Percentiles rank a stretch among this genome's conserved stretches.
phyloP scores from a whole-genome alignment of 202 grass and related monocot genomes.

The Carex sylvatica region DNA sequence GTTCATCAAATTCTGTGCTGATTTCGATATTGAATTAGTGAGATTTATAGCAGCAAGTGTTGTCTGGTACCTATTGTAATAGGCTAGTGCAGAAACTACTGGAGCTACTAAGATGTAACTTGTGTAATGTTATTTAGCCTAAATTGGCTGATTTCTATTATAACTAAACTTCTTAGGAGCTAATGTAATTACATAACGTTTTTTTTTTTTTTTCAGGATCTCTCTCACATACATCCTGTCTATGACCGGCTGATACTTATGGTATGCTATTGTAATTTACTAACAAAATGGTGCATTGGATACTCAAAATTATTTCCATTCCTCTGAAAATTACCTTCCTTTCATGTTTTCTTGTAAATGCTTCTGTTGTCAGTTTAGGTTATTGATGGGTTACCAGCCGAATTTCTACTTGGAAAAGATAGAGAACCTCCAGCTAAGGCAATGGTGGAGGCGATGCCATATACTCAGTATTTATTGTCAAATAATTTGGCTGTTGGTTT shows the following conservation, averaged over 20 bases:
- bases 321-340: not conserved
- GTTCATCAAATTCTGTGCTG: too few relatives aligned
- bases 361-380: constrained; percentile 63
- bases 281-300: not conserved
- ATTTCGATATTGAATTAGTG: not conserved
- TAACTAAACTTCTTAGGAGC: not conserved
- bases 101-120: not conserved
- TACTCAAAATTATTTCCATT: not conserved
- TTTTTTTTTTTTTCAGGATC: constrained; percentile 42
- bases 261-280: constrained; percentile 44
- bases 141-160: not conserved
- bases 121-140: not conserved
- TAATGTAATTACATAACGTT: constrained; percentile 13
- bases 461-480: constrained; percentile 74
- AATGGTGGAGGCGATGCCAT: constrained; percentile 76
- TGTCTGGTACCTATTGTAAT: too few relatives aligned
- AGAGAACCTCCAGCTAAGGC: constrained; percentile 51
- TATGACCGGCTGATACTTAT: constrained; percentile 82
- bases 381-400: constrained; percentile 88
- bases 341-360: constrained; percentile 35
- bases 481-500: constrained; percentile 60
- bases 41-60: not conserved
- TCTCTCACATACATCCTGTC: constrained; percentile 48
- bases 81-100: too few relatives aligned
- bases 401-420: constrained; percentile 78